Conservation (phyloP, 257 asterid species). For the Cordia subcordata region DNA sequence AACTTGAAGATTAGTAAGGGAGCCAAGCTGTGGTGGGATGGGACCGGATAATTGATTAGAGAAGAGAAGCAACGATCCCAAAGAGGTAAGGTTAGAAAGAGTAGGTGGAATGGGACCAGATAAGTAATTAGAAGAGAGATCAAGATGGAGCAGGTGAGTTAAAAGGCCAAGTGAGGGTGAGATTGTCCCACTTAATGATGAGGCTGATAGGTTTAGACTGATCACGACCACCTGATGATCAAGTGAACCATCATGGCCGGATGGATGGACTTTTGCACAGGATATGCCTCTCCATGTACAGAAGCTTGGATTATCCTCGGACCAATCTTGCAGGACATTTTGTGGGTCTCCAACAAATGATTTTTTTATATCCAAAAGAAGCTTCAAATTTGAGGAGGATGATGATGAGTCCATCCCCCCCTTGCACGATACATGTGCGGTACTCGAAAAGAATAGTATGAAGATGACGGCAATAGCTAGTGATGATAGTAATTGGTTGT, state of each 20-base stretch:
- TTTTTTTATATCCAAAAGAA: constrained; percentile 48
- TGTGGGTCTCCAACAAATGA: constrained; percentile 48
- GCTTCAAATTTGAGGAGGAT: constrained; percentile 20
- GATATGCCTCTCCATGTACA: constrained; percentile 71
- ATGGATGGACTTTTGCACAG: constrained; percentile 31
- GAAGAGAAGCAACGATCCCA: constrained; percentile 63
- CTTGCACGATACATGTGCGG: constrained; percentile 16
- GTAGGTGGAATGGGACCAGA: constrained; percentile 90
- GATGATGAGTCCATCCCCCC: constrained; percentile 3
- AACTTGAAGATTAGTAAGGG: constrained; percentile 38
- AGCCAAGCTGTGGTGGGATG: constrained; percentile 56
- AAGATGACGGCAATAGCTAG: constrained; percentile 5
- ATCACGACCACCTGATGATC: constrained; percentile 17
- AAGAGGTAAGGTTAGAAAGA: constrained; percentile 60
- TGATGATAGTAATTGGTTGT: constrained; percentile 3
- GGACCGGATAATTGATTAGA: constrained; percentile 79
- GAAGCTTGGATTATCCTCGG: constrained; percentile 29
- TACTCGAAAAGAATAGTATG: constrained; percentile 9
- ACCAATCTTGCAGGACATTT: constrained; percentile 55
- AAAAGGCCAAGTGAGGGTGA: constrained; percentile 61
- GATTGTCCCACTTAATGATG: constrained; percentile 53
- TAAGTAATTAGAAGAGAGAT: constrained; percentile 58
- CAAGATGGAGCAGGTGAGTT: constrained; percentile 74
- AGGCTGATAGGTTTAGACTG: constrained; percentile 44
- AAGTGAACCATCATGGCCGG: constrained; percentile 4